Evolutionary conservation across 148 eudicot genomes (phyloP), one percentile per base, ranked within the genome.

Genomic region (Dianthus caryophyllus): DNA sequence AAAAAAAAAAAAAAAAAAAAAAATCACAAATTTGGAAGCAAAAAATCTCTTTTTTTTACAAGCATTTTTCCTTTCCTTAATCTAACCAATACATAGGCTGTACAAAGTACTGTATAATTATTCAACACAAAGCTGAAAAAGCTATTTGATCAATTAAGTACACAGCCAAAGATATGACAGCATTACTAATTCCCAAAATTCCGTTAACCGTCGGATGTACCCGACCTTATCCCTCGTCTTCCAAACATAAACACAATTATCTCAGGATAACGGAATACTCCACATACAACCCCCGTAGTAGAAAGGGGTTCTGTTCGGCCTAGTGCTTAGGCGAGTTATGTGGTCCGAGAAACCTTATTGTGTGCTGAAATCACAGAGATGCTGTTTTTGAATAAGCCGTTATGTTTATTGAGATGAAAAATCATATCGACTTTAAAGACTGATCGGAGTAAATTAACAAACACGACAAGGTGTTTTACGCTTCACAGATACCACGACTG

Each of bases 61-160:
- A 21, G 5, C 69, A 49, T 12, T 49, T 5, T 3, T 48, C 54
- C 20, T 4, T 9, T 54, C 20, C 5, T 20, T 64, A 27, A 53
- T 54, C 29, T 54, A 50, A 21, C 31, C 57, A 67, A 70, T 67
- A 18, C 30, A 8, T 57, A 4, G 20, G 2, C 61, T 68, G 73
- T 74, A 74, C 77, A 74, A 12, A 72, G 0, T n/a, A n/a, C n/a
- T n/a, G n/a, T 20, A 30, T 18, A 22, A 22, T 49, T 16, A 50
- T 24, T 29, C 15, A 44, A 51, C 48, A 52, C 64, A 39, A 62
- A 48, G 29, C 24, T 66, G 51, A 30, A 20, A 72, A 70, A 17
- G 46, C 46, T 46, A 60, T 25, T 31, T 60, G 44, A 60, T 60
- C 25, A 11, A 22, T 58, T 16, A 58, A 16, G 30, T 50, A 31